A percentile compares a stretch with the other conserved stretches of the same genome.
phyloP scores from a whole-genome alignment of 2,329 filamentous ascomycete genomes.

The Ceratocystis huliohia region DNA sequence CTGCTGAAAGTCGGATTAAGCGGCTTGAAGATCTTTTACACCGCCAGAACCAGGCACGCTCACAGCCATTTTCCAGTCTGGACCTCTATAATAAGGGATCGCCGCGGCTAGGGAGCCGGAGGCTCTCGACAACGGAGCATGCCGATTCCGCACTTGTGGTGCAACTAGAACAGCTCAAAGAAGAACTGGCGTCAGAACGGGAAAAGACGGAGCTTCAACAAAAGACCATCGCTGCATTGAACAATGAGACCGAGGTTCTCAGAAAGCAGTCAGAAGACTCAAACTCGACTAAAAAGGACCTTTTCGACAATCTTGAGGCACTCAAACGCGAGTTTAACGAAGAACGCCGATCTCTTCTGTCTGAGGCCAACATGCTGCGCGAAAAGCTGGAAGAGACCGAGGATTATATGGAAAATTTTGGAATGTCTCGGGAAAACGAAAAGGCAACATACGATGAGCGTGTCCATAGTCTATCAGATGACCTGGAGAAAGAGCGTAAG shows the following conservation, averaged over 20 bases:
- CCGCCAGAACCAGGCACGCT: conserved; percentile 52
- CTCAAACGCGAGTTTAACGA: conserved; percentile 77
- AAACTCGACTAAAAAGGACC: conserved; percentile 82
- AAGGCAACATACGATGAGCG: conserved; percentile 57
- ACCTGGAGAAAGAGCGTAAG: conserved; percentile 52
- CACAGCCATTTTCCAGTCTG: conserved; percentile 39
- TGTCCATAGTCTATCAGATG: conserved; percentile 53
- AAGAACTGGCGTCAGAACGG: conserved; percentile 61
- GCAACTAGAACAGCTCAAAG: conserved; percentile 48
- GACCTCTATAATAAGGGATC: conserved; percentile 27
- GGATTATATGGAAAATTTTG: conserved; percentile 76
- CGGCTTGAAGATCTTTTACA: conserved; percentile 87
- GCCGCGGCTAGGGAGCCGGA: conserved; percentile 33
- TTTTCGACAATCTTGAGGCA: conserved; percentile 88
- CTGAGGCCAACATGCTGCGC: conserved; percentile 65
- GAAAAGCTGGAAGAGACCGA: conserved; percentile 75
- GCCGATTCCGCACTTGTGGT: conserved; percentile 1
- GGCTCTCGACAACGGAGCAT: conserved; percentile 27
- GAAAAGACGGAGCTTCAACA: conserved; percentile 55
- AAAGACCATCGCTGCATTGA: conserved; percentile 50
- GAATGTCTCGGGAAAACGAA: conserved; percentile 73
- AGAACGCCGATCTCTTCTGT: conserved; percentile 71
- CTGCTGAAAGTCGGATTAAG: conserved; percentile 78
- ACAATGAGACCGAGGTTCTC: not conserved
- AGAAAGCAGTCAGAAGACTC: conserved; percentile 59